A percentile compares a stretch with the other conserved stretches of the same genome.
Conservation (phyloP, 306 rosid species). For the Adenanthera pavonina region DNA sequence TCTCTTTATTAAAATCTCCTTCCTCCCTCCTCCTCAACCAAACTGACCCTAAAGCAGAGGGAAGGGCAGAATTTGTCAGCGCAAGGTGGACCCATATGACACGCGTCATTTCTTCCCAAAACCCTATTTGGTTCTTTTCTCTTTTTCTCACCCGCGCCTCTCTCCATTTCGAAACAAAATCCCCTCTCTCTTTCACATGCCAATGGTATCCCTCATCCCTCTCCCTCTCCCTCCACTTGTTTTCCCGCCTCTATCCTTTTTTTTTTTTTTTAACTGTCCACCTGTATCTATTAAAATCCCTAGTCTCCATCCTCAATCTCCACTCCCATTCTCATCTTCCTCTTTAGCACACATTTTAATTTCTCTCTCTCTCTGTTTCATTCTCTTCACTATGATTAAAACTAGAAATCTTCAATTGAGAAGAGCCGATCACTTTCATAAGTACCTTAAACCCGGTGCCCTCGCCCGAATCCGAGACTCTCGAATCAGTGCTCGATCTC, state of each 20-base stretch:
- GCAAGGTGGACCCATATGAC: not conserved
- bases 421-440: conserved; percentile 58
- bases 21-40: too few species aligned
- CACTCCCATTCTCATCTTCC: not conserved
- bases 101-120: not conserved
- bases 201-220: too few species aligned
- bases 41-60: too few species aligned
- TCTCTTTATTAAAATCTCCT: too few species aligned
- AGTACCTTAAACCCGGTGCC: conserved; percentile 85
- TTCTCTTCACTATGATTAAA: conserved; percentile 60
- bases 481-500: conserved; percentile 71
- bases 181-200: not conserved
- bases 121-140: not conserved
- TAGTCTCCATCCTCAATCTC: not conserved
- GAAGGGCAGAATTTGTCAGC: too few species aligned
- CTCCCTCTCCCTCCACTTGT: conserved; percentile 28
- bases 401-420: conserved; percentile 34
- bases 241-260: conserved; percentile 44
- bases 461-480: conserved; percentile 91
- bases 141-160: not conserved
- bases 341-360: not conserved
- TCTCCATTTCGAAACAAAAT: conserved; percentile 7
- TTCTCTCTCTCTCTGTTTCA: not conserved
- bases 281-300: conserved; percentile 40
- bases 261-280: too few species aligned